phyloP scores from a whole-genome alignment of 2,329 filamentous ascomycete genomes.

The Pyricularia grisea region DNA sequence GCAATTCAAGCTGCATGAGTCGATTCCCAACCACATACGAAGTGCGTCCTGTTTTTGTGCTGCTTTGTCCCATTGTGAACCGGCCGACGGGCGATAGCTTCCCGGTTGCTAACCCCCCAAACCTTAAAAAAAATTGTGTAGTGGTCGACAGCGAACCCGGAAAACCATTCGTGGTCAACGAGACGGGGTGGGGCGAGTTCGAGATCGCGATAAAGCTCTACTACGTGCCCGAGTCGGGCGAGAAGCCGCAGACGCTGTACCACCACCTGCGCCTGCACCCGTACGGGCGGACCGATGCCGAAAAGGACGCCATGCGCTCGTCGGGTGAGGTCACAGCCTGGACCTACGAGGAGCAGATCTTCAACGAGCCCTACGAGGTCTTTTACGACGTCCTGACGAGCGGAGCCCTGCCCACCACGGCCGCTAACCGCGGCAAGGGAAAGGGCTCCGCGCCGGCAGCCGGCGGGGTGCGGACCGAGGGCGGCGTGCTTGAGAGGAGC shows the following conservation, averaged over 20 bases:
- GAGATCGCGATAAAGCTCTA: slow-evolving; percentile 93
- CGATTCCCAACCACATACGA: slow-evolving; percentile 82
- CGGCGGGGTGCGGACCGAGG: slow-evolving; percentile 26
- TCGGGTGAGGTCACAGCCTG: slow-evolving; percentile 64
- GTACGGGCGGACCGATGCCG: slow-evolving; percentile 73
- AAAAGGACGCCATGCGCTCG: slow-evolving; percentile 49
- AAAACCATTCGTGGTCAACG: slow-evolving; percentile 72
- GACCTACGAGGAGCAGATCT: slow-evolving; percentile 88
- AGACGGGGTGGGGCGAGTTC: slow-evolving; percentile 98
- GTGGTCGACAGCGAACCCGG: slow-evolving; percentile 61
- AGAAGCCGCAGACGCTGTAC: slow-evolving; percentile 94
- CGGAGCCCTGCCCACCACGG: slow-evolving; percentile 47
- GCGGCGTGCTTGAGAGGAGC: slow-evolving; percentile 54
- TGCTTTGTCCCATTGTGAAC: neutral
- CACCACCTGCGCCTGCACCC: slow-evolving; percentile 88
- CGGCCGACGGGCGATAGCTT: neutral
- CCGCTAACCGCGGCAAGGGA: slow-evolving; percentile 34
- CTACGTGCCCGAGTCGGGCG: slow-evolving; percentile 76
- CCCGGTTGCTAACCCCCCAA: neutral
- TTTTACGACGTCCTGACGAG: slow-evolving; percentile 82
- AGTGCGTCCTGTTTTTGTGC: slow-evolving; percentile 33
- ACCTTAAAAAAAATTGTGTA: slow-evolving; percentile 12
- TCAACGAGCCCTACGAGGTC: slow-evolving; percentile 91
- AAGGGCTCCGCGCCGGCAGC: slow-evolving; percentile 28
- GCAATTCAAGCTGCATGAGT: slow-evolving; percentile 97